Percentiles rank a stretch among this genome's conserved stretches.
phyloP scores from a whole-genome alignment of 352 stramenopile species.

The Globisporangium apiculatum region DNA sequence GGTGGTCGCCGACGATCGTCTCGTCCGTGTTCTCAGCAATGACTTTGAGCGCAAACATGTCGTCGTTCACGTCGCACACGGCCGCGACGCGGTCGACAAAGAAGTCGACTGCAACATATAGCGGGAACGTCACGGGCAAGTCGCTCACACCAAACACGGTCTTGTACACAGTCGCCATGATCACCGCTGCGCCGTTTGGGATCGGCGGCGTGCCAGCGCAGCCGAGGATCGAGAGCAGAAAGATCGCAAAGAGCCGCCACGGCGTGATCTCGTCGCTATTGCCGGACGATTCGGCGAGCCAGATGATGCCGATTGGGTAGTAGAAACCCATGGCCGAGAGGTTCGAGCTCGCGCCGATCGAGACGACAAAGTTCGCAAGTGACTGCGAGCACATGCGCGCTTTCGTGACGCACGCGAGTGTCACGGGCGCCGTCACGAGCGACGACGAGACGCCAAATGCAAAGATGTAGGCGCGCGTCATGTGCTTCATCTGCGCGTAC shows the following conservation, averaged over 20 bases:
- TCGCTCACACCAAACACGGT: constrained; percentile 41
- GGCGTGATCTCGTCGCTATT: constrained; percentile 33
- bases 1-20: background rate
- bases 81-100: constrained; percentile 54
- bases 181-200: constrained; percentile 31
- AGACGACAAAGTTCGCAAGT: constrained; percentile 66
- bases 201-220: constrained; percentile 51
- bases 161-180: constrained; percentile 64
- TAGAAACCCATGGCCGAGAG: constrained; percentile 52
- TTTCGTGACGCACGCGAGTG: constrained; percentile 52
- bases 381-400: constrained; percentile 59
- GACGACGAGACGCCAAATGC: constrained; percentile 62
- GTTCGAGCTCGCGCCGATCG: constrained; percentile 55
- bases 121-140: constrained; percentile 42
- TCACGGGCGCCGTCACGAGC: constrained; percentile 59
- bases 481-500: constrained; percentile 56
- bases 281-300: constrained; percentile 50
- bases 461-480: constrained; percentile 62
- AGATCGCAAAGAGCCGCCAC: constrained; percentile 37
- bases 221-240: constrained; percentile 43
- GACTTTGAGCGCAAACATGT: constrained; percentile 11
- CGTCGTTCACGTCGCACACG: constrained; percentile 71
- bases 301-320: constrained; percentile 52
- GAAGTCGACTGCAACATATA: constrained; percentile 59
- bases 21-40: background rate